Conservation (phyloP, 306 rosid species). For the Prinsepia uniflora region DNA sequence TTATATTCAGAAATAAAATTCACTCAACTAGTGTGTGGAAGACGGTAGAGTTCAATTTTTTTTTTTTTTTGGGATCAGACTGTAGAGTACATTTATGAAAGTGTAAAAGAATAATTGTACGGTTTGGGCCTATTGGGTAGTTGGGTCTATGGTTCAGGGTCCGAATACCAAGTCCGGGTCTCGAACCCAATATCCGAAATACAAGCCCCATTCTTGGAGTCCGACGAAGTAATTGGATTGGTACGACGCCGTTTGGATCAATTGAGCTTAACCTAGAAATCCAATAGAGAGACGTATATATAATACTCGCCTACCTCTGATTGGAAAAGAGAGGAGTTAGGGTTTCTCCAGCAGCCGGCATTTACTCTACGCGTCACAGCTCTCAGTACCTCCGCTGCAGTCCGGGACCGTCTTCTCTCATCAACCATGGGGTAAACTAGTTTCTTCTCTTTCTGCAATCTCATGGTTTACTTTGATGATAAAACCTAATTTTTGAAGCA, state of each 20-base stretch:
- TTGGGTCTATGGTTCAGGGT: too few relatives aligned
- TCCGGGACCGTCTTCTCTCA: background rate
- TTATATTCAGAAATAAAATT: too few relatives aligned
- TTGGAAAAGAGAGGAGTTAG: background rate
- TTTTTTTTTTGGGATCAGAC: too few relatives aligned
- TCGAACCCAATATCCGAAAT: too few relatives aligned
- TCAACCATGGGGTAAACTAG: conserved; percentile 20
- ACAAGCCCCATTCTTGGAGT: too few relatives aligned
- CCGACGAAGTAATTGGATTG: background rate
- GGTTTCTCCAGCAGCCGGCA: conserved; percentile 11
- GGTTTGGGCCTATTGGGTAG: too few relatives aligned
- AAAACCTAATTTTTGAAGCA: background rate
- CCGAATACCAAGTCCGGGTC: too few relatives aligned
- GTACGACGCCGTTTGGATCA: background rate
- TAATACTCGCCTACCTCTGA: background rate
- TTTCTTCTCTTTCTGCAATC: background rate
- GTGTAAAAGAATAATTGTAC: too few relatives aligned
- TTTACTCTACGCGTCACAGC: background rate
- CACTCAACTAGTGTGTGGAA: too few relatives aligned
- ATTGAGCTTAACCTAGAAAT: background rate
- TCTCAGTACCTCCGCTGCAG: background rate
- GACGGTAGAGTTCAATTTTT: too few relatives aligned
- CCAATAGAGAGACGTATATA: background rate
- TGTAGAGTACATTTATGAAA: too few relatives aligned
- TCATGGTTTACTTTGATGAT: background rate